A percentile compares a stretch with the other conserved stretches of the same genome.
Evolutionary conservation across 148 eudicot species (phyloP).

Genomic region (Heliamphora exappendiculata): DNA sequence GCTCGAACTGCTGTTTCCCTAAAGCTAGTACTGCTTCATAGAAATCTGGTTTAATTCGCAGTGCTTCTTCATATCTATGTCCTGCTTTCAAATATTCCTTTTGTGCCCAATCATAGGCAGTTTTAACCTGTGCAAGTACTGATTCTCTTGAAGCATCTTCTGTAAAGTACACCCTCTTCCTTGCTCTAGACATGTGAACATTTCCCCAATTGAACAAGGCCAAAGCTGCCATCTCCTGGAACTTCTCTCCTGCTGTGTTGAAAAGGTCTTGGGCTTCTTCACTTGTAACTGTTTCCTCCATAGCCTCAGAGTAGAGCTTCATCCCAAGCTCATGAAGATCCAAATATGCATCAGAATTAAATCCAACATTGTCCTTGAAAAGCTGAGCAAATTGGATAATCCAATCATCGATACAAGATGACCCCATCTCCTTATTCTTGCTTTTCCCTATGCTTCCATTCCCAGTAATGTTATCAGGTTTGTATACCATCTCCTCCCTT

Average conservation of each 20-base stretch:
- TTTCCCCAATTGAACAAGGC: conserved; percentile 95
- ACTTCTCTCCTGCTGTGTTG: conserved; percentile 61
- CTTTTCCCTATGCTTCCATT: conserved; percentile 20
- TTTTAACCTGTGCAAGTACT: conserved; percentile 37
- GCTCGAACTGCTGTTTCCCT: conserved; percentile 85
- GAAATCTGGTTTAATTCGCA: conserved; percentile 73
- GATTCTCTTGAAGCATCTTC: conserved; percentile 57
- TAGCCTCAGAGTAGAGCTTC: conserved; percentile 81
- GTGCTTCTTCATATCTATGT: conserved; percentile 67
- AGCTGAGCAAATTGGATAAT: conserved; percentile 76
- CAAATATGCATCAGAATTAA: conserved; percentile 67
- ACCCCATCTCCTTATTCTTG: conserved; percentile 19
- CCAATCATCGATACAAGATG: conserved; percentile 70
- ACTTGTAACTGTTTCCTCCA: conserved; percentile 81
- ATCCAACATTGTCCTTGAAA: conserved; percentile 85
- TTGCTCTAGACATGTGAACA: conserved; percentile 89
- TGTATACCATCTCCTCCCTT: conserved; percentile 17
- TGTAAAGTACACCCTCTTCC: conserved; percentile 46
- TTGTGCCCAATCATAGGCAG: conserved; percentile 77
- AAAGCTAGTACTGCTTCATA: conserved; percentile 74
- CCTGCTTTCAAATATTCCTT: conserved; percentile 68
- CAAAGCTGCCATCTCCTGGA: conserved; percentile 89
- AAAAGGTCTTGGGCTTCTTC: conserved; percentile 80
- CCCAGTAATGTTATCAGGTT: conserved; percentile 13
- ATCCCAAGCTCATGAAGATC: conserved; percentile 84